Base-by-base conservation (phyloP, 768 basidiomycete species). In the Russula earlei region DNA sequence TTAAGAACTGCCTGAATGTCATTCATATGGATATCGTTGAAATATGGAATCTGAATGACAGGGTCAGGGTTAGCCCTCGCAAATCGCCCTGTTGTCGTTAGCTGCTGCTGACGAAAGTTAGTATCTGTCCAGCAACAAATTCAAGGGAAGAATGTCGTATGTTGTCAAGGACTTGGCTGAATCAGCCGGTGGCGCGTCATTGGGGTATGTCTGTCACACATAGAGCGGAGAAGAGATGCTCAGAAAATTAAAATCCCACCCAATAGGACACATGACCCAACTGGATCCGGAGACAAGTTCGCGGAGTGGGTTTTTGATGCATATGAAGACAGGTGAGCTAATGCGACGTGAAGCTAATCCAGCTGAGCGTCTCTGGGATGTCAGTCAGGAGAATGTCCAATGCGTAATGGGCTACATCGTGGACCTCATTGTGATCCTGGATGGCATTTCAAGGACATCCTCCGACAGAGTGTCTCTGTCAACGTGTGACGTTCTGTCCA, bases 21-120 rank as follows among this genome's bases (percentile, higher is more conserved):
- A n/a, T 52, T 34, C 55, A 56, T 22, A 19, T 12, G 2, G 55
- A 56, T 40, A 52, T 56, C 15, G 19, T 52, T 4, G 31, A 25
- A 1, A 20, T 52, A 4, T 56, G 55, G 55, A 46, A 33, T 24
- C 37, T 46, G 25, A 15, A 3, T 34, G 49, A 52, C 36, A 17
- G 7, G 9, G n/a, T 17, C 4, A n/a, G 20, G n/a, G 55, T 45
- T 40, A 8, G 43, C 50, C 4, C 8, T 8, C 27, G 17, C 3
- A 22, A 1, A 5, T 17, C 5, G n/a, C 10, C 5, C 3, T 25
- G 8, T 6, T n/a, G 15, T 33, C 5, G 7, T 24, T 8, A 40
- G 1, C 29, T 1, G 10, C 8, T 17, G 29, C 49, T 56, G 11
- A 56, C 2, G 12, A 36, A 31, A 11, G 25, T 4, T 20, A 52